These are phyloP conservation scores for Boletus insuetus DNA, from an alignment of 768 basidiomycete species.

Conservation along the genomic window DNA sequence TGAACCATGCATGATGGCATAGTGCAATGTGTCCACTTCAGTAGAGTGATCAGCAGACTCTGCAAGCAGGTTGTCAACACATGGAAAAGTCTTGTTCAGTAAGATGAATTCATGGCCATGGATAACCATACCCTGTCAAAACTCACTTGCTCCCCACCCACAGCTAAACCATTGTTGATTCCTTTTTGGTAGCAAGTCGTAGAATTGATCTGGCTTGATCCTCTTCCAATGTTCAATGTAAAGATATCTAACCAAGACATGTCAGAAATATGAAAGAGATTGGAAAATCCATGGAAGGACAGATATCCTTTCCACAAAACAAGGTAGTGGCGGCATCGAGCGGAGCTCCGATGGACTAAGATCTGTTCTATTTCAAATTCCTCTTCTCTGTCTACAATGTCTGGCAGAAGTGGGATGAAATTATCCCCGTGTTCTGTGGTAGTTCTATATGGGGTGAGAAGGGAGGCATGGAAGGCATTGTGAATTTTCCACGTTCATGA, in stretches of 20 bases:
- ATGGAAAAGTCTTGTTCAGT: neutral
- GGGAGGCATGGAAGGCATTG: too few species aligned
- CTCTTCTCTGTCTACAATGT: too few species aligned
- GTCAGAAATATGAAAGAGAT: neutral
- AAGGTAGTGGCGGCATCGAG: too few species aligned
- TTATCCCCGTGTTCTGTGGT: too few species aligned
- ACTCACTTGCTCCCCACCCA: neutral
- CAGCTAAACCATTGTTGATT: neutral
- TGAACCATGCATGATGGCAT: neutral
- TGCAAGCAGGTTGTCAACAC: neutral
- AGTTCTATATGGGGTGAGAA: too few species aligned
- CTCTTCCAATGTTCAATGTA: neutral
- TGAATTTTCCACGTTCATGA: too few species aligned
- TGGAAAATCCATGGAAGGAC: too few species aligned
- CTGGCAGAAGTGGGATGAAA: too few species aligned
- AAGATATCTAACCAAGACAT: neutral
- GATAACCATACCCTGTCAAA: slow-evolving; percentile 7
- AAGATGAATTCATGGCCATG: slow-evolving; percentile 3
- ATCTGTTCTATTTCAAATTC: too few species aligned
- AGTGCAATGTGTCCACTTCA: neutral
- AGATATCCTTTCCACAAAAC: too few species aligned
- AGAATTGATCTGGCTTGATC: neutral
- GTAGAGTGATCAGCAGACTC: slow-evolving; percentile 5
- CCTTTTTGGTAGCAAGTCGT: neutral
- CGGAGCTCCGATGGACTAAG: too few species aligned